Evolutionary conservation across 495 filamentous ascomycete genomes (phyloP).

Genomic region (Penicillium flavigenum): DNA sequence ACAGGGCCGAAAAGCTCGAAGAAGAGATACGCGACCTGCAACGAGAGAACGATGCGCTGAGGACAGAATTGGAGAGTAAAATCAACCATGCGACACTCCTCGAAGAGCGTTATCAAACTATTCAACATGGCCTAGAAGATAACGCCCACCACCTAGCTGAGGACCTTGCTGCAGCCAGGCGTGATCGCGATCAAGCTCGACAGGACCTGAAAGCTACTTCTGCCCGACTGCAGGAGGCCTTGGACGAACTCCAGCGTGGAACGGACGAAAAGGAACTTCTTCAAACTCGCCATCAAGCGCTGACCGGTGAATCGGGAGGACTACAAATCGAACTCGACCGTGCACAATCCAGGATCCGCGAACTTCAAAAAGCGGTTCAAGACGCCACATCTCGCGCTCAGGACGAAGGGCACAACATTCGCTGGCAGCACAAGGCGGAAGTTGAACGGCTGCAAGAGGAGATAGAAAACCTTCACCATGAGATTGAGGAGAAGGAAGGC

Average conservation of each 20-base stretch:
- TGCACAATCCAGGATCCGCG: conserved; percentile 53
- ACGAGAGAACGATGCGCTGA: conserved; percentile 53
- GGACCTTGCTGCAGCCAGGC: conserved; percentile 41
- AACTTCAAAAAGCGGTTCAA: conserved; percentile 58
- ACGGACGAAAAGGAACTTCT: conserved; percentile 70
- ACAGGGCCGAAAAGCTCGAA: conserved; percentile 63
- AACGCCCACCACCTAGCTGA: conserved; percentile 44
- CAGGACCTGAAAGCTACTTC: conserved; percentile 43
- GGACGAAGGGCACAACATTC: conserved; percentile 56
- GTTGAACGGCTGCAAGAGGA: conserved; percentile 63
- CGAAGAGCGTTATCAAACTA: conserved; percentile 42
- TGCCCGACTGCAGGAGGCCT: conserved; percentile 49
- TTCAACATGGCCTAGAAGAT: conserved; percentile 43
- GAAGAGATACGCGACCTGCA: conserved; percentile 60
- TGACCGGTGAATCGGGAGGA: conserved; percentile 65
- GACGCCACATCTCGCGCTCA: conserved; percentile 59
- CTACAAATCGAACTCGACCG: conserved; percentile 63
- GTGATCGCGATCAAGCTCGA: conserved; percentile 37
- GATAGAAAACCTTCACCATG: conserved; percentile 65
- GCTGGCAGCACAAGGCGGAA: conserved; percentile 60
- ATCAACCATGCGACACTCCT: conserved; percentile 36
- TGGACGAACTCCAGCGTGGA: conserved; percentile 55
- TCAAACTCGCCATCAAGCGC: conserved; percentile 65
- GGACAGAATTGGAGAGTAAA: conserved; percentile 53
- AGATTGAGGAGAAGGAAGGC: conserved; percentile 72